These are phyloP conservation scores for Coniella vitis DNA, from an alignment of 2,329 filamentous ascomycete species.

Conservation along the genomic window DNA sequence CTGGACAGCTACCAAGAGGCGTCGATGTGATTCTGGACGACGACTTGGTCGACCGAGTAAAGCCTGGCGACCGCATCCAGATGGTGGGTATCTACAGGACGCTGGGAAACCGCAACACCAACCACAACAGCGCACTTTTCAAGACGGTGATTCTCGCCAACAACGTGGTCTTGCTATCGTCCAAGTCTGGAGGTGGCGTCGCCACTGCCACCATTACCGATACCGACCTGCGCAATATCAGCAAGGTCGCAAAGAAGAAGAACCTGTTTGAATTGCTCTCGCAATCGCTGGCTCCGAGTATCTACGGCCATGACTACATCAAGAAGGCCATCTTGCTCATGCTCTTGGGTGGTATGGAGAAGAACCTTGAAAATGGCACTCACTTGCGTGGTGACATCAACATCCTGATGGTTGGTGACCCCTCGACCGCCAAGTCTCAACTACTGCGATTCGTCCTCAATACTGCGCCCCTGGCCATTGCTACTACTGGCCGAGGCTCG, in stretches of 20 bases:
- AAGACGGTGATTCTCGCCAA: constrained; percentile 91
- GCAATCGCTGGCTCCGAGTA: constrained; percentile 90
- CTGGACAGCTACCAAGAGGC: constrained; percentile 87
- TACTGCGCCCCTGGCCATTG: constrained; percentile 91
- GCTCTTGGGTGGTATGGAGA: constrained; percentile 93
- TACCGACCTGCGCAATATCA: constrained; percentile 96
- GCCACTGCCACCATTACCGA: constrained; percentile 90
- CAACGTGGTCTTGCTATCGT: constrained; percentile 88
- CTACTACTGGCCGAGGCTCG: constrained; percentile 91
- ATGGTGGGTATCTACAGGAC: constrained; percentile 95
- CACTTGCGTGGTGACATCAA: constrained; percentile 98
- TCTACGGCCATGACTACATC: constrained; percentile 94
- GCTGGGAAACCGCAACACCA: constrained; percentile 87
- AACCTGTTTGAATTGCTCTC: constrained; percentile 89
- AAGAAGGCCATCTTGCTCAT: constrained; percentile 96
- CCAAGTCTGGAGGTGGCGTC: constrained; percentile 90
- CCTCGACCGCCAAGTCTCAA: constrained; percentile 98
- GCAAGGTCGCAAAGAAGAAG: constrained; percentile 91
- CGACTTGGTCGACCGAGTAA: constrained; percentile 88
- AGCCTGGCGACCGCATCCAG: constrained; percentile 93
- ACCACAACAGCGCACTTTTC: constrained; percentile 86
- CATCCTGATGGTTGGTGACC: constrained; percentile 97
- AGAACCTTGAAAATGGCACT: constrained; percentile 96
- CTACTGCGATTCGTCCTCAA: constrained; percentile 94
- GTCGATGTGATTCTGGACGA: constrained; percentile 97